Conservation (phyloP, 108 stramenopile genomes). For the Fragilaria crotonensis region DNA sequence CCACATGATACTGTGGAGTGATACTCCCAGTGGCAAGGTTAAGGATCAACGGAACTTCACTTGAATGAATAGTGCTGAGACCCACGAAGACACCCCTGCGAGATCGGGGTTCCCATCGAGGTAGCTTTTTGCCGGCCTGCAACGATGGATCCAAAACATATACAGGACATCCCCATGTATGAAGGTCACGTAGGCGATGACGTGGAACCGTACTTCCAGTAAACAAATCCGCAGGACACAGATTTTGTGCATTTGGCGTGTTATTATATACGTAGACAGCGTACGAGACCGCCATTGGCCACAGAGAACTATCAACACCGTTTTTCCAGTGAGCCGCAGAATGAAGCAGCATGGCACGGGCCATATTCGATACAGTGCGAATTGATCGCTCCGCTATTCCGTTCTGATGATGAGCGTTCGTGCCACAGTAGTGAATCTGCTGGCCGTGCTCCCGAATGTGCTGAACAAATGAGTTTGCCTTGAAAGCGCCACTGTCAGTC, state of each 20-base stretch:
- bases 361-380: conserved; percentile 9
- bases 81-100: conserved; percentile 12
- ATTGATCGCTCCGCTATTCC: conserved; percentile 17
- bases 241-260: conserved; percentile 9
- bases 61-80: conserved; percentile 13
- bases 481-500: conserved; percentile 15
- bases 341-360: conserved; percentile 14
- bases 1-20: conserved; percentile 38
- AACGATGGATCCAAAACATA: conserved; percentile 16
- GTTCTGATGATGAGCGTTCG: conserved; percentile 17
- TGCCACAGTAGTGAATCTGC: background rate
- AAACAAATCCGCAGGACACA: conserved; percentile 27
- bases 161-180: conserved; percentile 19
- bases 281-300: conserved; percentile 15
- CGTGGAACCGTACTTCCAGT: background rate
- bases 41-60: conserved; percentile 20
- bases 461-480: background rate
- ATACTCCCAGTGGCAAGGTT: conserved; percentile 24
- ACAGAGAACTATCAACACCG: background rate
- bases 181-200: background rate
- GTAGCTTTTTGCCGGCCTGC: conserved; percentile 20
- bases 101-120: conserved; percentile 17
- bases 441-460: background rate
- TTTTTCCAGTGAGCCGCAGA: conserved; percentile 4
- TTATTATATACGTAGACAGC: conserved; percentile 15